Conservation (phyloP, 768 basidiomycete genomes). For the Coprinopsis strossmayeri region DNA sequence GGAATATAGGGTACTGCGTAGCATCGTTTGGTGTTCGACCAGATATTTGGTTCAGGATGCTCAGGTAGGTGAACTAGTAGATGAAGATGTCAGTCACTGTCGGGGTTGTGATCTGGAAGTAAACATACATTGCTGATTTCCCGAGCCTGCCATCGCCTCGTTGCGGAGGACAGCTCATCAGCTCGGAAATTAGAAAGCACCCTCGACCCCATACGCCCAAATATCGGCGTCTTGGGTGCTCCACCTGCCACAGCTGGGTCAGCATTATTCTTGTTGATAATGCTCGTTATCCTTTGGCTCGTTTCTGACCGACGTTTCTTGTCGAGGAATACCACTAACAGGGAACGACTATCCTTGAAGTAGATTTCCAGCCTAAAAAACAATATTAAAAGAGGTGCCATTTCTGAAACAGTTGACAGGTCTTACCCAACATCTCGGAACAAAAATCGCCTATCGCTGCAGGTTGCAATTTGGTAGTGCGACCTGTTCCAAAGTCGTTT, state of each 20-base stretch:
- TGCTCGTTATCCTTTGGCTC: conserved; percentile 43
- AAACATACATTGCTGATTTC: conserved; percentile 83
- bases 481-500: too few species aligned
- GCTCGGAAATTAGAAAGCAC: conserved; percentile 41
- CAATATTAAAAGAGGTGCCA: neutral
- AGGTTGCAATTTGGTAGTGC: conserved; percentile 71
- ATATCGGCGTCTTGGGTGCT: conserved; percentile 47
- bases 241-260: conserved; percentile 43
- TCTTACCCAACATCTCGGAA: conserved; percentile 90
- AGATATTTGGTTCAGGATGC: conserved; percentile 80
- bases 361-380: conserved; percentile 74
- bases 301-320: conserved; percentile 57
- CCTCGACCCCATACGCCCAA: conserved; percentile 46
- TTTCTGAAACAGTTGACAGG: neutral
- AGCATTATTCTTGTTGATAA: conserved; percentile 35
- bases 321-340: conserved; percentile 77
- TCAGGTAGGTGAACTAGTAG: conserved; percentile 8
- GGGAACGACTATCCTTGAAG: conserved; percentile 85
- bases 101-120: neutral
- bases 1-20: conserved; percentile 90
- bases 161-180: conserved; percentile 66
- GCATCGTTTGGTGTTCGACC: conserved; percentile 93
- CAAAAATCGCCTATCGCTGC: conserved; percentile 77
- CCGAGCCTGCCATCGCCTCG: conserved; percentile 79
- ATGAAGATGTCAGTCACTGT: neutral